phyloP scores from a whole-genome alignment of 352 stramenopile genomes.

The Halophytophthora polymorphica region DNA sequence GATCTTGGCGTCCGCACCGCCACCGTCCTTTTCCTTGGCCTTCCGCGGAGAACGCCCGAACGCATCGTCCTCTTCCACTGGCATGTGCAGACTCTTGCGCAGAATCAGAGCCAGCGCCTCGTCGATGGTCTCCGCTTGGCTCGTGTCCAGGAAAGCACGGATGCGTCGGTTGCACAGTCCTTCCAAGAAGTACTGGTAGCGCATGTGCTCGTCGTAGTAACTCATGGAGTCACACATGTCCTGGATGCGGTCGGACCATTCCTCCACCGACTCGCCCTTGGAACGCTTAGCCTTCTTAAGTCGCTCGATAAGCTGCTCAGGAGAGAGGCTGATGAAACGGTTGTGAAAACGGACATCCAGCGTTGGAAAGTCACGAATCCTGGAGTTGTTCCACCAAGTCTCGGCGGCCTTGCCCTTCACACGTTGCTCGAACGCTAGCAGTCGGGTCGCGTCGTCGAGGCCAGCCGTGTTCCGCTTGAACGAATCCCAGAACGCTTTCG shows the following conservation, averaged over 20 bases:
- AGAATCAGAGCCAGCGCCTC: too few species aligned
- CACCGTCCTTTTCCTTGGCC: too few species aligned
- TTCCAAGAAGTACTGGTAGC: background rate
- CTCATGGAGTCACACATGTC: background rate
- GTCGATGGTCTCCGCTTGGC: too few species aligned
- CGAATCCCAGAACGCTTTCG: background rate
- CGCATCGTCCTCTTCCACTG: too few species aligned
- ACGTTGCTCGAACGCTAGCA: background rate
- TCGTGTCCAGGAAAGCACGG: too few species aligned
- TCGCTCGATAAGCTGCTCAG: background rate
- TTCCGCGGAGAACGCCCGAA: too few species aligned
- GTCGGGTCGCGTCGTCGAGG: background rate
- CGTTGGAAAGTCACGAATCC: background rate
- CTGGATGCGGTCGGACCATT: background rate
- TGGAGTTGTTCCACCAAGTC: background rate
- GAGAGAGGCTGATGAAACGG: background rate
- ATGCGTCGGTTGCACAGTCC: background rate
- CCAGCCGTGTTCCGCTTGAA: background rate
- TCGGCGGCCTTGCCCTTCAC: background rate
- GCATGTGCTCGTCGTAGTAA: background rate
- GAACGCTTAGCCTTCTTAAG: background rate
- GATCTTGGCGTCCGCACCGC: too few species aligned
- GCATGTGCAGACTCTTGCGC: too few species aligned
- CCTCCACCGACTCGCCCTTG: background rate
- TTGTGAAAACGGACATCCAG: background rate